A percentile compares a stretch with the other conserved stretches of the same genome.
Evolutionary conservation across 768 basidiomycete genomes (phyloP).

Genomic region (Lactarius akahatsu): DNA sequence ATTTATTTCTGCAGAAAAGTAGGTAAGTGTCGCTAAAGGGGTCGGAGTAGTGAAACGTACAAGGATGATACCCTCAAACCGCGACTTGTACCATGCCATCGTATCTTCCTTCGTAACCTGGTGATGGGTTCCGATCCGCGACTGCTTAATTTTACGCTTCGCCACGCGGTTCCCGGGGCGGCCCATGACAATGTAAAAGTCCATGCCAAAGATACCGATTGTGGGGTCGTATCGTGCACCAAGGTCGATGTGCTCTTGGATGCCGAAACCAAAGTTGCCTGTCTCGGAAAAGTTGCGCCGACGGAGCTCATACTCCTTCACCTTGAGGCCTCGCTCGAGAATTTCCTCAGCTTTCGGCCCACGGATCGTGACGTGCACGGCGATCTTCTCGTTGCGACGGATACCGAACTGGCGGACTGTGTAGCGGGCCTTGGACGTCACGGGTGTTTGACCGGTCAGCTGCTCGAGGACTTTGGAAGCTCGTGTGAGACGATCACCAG

Average conservation of each 20-base stretch:
- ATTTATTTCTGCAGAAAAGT: conserved; percentile 21
- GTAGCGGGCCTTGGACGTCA: conserved; percentile 99
- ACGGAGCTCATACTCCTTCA: conserved; percentile 99
- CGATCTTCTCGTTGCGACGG: conserved; percentile 99
- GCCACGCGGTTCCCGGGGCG: conserved; percentile 91
- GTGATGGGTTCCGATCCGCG: conserved; percentile 84
- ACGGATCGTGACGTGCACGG: conserved; percentile 97
- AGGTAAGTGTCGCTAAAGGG: not conserved
- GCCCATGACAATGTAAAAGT: conserved; percentile 98
- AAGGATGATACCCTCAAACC: conserved; percentile 96
- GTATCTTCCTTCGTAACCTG: conserved; percentile 95
- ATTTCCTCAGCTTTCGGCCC: conserved; percentile 99
- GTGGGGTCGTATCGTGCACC: conserved; percentile 97
- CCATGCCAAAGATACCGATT: conserved; percentile 99
- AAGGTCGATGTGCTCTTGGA: conserved; percentile 98
- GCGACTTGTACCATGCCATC: conserved; percentile 98
- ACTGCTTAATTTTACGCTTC: conserved; percentile 84
- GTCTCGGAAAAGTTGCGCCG: conserved; percentile 98
- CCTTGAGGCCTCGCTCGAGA: conserved; percentile 97
- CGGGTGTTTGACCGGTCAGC: conserved; percentile 98
- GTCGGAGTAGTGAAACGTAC: conserved; percentile 45
- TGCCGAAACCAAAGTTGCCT: conserved; percentile 99
- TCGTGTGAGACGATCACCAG: conserved; percentile 97
- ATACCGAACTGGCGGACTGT: conserved; percentile 99
- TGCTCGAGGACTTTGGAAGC: conserved; percentile 99